Evolutionary conservation across 805 yeast genomes (phyloP), one percentile per base, ranked within the genome.

Genomic region (Starmerella kuoi): DNA sequence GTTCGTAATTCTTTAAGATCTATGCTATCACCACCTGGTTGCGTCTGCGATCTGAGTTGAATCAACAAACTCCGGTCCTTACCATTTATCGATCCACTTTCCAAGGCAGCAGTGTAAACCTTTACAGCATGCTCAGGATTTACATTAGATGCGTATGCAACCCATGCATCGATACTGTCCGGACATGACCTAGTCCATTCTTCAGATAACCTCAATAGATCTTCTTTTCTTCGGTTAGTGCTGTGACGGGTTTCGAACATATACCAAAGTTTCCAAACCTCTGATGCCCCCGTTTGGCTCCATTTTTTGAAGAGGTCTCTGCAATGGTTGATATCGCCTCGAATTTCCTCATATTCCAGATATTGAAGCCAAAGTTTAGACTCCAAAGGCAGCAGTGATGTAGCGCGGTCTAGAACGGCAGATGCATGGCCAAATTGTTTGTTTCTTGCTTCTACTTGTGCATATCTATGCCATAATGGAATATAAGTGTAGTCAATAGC

Each of bases 281-380:
- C 39, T 1, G 21, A 20, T 7, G 31, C n/a, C 3, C 40, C 42
- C 4, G 36, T 24, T 2, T 66, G 63, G 38, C 81, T 63, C 98
- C 98, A 88, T 43, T 79, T 68, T 45, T 77, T 76, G 60, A 79
- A 87, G 5, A 88, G 66, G 12, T 61, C 59, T 38, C 94, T 61
- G 2, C 79, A 79, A 6, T 78, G 77, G 4, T 64, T 57, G 31
- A 73, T 62, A 54, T 84, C 76, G 31, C 76, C 77, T 21, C 85
- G 61, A 0, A 80, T 70, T 60, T 86, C 96, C 59, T 86, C 96
- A 15, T 87, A 71, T 35, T 79, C 77, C 6, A 82, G 77, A 55
- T 84, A 86, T 46, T 76, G 69, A 56, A 73, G 82, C 96, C 97
- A 88, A 18, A 88, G 62, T 57, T 87, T 87, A 53, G 80, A 87